These are phyloP conservation scores for Boletus rubroflammeus DNA, from an alignment of 768 basidiomycete genomes.

Conservation along the genomic window DNA sequence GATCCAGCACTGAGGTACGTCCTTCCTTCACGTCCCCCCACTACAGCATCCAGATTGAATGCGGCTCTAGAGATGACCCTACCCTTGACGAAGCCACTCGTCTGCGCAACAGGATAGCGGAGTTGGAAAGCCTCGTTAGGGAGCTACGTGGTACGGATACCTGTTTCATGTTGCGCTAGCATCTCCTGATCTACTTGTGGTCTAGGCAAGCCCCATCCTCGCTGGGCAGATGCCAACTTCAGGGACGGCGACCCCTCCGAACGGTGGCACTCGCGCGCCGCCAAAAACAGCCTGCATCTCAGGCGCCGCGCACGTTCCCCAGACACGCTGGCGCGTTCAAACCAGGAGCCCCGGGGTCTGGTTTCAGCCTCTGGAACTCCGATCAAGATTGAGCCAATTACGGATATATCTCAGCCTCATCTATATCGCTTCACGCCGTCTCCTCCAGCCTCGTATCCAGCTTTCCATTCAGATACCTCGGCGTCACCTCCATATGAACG, in stretches of 20 bases:
- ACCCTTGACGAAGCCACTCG: conserved; percentile 84
- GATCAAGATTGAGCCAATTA: conserved; percentile 62
- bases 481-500: conserved; percentile 36
- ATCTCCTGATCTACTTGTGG: conserved; percentile 8
- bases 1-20: conserved; percentile 73
- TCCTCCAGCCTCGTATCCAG: conserved; percentile 52
- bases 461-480: conserved; percentile 44
- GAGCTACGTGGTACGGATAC: conserved; percentile 68
- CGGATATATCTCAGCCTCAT: conserved; percentile 46
- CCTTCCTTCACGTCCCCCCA: neutral
- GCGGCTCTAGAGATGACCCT: conserved; percentile 67
- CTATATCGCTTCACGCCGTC: conserved; percentile 72
- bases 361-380: conserved; percentile 50
- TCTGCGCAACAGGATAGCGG: conserved; percentile 82
- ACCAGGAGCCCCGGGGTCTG: conserved; percentile 38
- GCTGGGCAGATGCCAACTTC: conserved; percentile 79
- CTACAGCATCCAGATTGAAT: neutral
- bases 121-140: conserved; percentile 87
- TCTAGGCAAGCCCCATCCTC: conserved; percentile 80
- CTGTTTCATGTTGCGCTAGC: conserved; percentile 7
- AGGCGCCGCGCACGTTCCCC: conserved; percentile 40
- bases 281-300: conserved; percentile 54
- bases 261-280: conserved; percentile 83
- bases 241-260: conserved; percentile 78
- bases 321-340: conserved; percentile 31